Conservation (phyloP, 805 yeast species). For the Candida hungchunana region DNA sequence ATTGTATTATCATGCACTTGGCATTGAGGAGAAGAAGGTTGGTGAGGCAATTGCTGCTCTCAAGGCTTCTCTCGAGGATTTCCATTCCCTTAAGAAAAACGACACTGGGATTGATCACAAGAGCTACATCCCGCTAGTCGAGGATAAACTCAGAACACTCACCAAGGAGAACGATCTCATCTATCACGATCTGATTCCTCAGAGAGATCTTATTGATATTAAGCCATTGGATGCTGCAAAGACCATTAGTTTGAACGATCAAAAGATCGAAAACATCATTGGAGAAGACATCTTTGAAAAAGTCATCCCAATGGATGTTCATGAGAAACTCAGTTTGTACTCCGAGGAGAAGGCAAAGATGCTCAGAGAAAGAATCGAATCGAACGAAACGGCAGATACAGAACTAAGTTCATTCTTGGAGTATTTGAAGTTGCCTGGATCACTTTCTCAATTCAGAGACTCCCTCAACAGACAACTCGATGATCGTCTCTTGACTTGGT, state of each 20-base stretch:
- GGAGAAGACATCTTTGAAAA: slow-evolving; percentile 62
- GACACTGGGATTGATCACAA: slow-evolving; percentile 32
- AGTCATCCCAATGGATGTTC: slow-evolving; percentile 81
- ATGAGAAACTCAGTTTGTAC: slow-evolving; percentile 81
- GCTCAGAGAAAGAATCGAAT: slow-evolving; percentile 69
- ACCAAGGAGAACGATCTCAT: slow-evolving; percentile 87
- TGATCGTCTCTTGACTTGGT: slow-evolving; percentile 29
- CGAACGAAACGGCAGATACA: slow-evolving; percentile 71
- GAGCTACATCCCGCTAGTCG: slow-evolving; percentile 29
- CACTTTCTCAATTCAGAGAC: slow-evolving; percentile 49
- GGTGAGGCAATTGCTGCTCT: slow-evolving; percentile 77
- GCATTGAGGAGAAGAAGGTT: slow-evolving; percentile 52
- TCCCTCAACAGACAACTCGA: slow-evolving; percentile 26
- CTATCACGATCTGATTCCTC: slow-evolving; percentile 75
- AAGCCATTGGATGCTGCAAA: slow-evolving; percentile 68
- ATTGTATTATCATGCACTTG: slow-evolving; percentile 53
- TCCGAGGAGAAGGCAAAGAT: slow-evolving; percentile 85
- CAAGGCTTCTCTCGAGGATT: slow-evolving; percentile 44
- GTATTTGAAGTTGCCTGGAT: slow-evolving; percentile 68
- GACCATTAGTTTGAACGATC: slow-evolving; percentile 47
- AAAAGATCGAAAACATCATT: slow-evolving; percentile 39
- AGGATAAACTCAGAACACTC: slow-evolving; percentile 36
- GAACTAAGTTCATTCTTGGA: slow-evolving; percentile 78
- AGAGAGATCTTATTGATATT: slow-evolving; percentile 42
- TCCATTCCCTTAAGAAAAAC: slow-evolving; percentile 29